phyloP scores from a whole-genome alignment of 1,139 yeast genomes.

The Lodderomyces metapsilosis region DNA sequence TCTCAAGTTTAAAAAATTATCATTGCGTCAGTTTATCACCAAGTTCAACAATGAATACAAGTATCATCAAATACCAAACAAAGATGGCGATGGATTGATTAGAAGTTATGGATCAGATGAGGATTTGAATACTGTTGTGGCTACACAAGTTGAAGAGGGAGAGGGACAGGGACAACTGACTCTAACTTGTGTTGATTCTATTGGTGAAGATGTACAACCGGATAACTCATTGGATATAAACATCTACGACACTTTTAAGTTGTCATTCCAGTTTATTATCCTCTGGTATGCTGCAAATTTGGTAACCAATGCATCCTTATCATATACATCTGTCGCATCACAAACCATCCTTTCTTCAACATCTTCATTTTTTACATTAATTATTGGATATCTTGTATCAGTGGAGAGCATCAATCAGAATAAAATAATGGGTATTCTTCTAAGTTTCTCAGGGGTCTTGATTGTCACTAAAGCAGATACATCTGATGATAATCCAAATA shows the following conservation, averaged over 20 bases:
- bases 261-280: conserved; percentile 78
- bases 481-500: conserved; percentile 25
- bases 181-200: conserved; percentile 1
- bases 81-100: conserved; percentile 17
- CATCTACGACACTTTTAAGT: conserved; percentile 47
- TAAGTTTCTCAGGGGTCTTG: conserved; percentile 77
- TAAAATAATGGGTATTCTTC: conserved; percentile 66
- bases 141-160: background rate
- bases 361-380: conserved; percentile 84
- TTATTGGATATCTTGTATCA: conserved; percentile 72
- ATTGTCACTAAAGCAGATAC: conserved; percentile 68
- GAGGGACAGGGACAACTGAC: background rate
- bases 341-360: conserved; percentile 92
- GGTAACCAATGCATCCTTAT: conserved; percentile 81
- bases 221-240: conserved; percentile 23
- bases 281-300: conserved; percentile 91
- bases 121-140: conserved; percentile 8
- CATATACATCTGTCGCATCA: conserved; percentile 88
- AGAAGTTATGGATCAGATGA: conserved; percentile 19
- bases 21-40: conserved; percentile 22
- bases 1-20: conserved; percentile 25
- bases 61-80: conserved; percentile 5
- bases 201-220: conserved; percentile 14
- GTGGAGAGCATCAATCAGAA: conserved; percentile 66
- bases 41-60: conserved; percentile 23